These are phyloP conservation scores for Solanum piurae DNA, from an alignment of 257 asterid genomes.

Conservation along the genomic window DNA sequence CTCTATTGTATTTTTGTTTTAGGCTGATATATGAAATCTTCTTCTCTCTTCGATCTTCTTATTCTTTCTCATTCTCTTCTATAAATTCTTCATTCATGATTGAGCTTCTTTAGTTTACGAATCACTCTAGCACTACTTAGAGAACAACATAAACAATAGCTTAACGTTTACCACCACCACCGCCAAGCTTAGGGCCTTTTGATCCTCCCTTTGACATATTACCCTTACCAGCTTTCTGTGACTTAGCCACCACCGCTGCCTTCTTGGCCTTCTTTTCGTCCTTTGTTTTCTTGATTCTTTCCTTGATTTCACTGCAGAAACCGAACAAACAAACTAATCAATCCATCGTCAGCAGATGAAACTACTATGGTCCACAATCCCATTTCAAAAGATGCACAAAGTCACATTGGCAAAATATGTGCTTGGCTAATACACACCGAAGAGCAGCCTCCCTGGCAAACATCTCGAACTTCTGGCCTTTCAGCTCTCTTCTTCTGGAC, in stretches of 20 bases:
- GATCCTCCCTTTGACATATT: conserved; percentile 15
- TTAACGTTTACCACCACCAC: conserved; percentile 43
- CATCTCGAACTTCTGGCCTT: neutral
- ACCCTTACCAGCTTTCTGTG: conserved; percentile 28
- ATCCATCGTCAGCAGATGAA: neutral
- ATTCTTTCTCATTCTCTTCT: too few species aligned
- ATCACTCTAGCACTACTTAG: neutral
- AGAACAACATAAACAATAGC: neutral
- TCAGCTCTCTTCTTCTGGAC: neutral
- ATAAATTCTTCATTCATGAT: too few species aligned
- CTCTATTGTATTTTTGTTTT: too few species aligned
- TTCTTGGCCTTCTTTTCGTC: conserved; percentile 48
- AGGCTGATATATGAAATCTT: too few species aligned
- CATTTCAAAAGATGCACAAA: neutral
- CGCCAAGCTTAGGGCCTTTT: conserved; percentile 44
- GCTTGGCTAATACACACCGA: conserved; percentile 6
- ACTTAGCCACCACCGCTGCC: conserved; percentile 31
- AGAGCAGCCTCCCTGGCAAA: neutral
- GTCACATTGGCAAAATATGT: neutral
- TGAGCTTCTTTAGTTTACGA: too few species aligned
- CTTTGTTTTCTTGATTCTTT: conserved; percentile 41
- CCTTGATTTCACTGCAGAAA: conserved; percentile 33
- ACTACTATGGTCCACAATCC: neutral
- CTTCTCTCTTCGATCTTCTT: too few species aligned
- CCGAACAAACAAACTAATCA: neutral